Evolutionary conservation across 116 monocot genomes (phyloP), one percentile per base, ranked within the genome.

Genomic region (Posidonia oceanica): DNA sequence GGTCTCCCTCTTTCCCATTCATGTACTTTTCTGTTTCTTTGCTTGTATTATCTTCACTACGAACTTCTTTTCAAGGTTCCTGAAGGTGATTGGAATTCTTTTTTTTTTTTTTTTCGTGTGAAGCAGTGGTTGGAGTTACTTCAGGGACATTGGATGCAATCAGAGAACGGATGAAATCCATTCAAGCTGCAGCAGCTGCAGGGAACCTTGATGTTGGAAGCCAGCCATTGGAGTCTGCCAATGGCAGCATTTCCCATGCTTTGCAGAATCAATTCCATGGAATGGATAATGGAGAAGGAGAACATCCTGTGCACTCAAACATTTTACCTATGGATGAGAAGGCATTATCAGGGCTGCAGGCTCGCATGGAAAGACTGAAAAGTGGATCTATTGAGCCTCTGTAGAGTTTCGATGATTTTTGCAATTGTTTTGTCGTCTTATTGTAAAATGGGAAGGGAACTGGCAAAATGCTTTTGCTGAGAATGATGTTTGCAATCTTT

Each of bases 291-390:
- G 57, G 48, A 2, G 89, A 83, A 42, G n/a, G n/a, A n/a, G 97
- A 92, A 20, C 72, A 12, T 59, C 76, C 69, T 5, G 67, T 52
- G 13, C 81, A 78, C 4, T 52, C 75, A 2, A 81, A 37, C 68
- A 75, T 86, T 65, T 82, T 79, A 56, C 93, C 98, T 0, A 85
- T 93, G 90, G 98, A 98, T 71, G 98, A 98, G 76, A 85, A 82
- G 74, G 98, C 98, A 23, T 75, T 98, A 56, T 98, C 98, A 71
- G 89, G 93, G 17, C 64, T 98, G 17, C 98, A 98, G 64, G 98
- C 98, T 23, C 83, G 98, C n/a, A 98, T 98, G 98, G 90, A 98
- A 72, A 81, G 98, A 72, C 83, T 98, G 22, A 98, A 92, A 71
- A 89, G 87, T 66, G 98, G 98, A n/a, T 80, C 85, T 11, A 55